Evolutionary conservation across 495 filamentous ascomycete species (phyloP), one percentile per base, ranked within the genome.

Genomic region (Echria macrotheca): DNA sequence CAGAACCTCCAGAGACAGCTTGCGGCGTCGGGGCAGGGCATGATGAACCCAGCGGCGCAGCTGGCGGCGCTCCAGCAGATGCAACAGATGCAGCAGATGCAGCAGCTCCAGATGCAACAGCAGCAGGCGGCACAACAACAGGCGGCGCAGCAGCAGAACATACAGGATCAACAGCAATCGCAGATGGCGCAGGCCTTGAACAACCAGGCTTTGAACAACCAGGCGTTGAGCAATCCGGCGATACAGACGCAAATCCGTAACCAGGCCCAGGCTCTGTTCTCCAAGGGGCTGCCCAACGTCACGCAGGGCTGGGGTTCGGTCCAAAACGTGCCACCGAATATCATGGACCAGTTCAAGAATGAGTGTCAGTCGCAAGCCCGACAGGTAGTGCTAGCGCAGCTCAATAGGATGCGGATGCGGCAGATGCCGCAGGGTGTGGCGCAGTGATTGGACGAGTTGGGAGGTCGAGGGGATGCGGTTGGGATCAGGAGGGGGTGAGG

Each of bases 201-300:
- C 28, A 53, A 55, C n/a, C 18, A 32, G 17, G 59, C 61, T 19
- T 64, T 71, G 47, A 52, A 59, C 7, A 66, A 69, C 32, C 68
- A 28, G 9, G 44, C 44, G 18, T 33, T 41, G 5, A 31, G 5
- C 14, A 55, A 48, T 18, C 53, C 54, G 10, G 2, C 8, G 0
- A 4, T 60, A 11, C 55, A 63, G 14, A 19, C n/a, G 1, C 50
- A 63, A 42, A 52, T 61, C 6, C 42, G 49, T 15, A 55, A 57
- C 39, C 69, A 65, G 23, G 63, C 70, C 29, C 66, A 69, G 33
- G 53, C 69, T 11, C 62, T 72, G 44, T 72, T 79, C 19, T 51
- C 65, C 6, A 73, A 77, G 42, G 56, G 74, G n/a, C 69, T 81
- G 53, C 65, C 70, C 5, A 60, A 64, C 4, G 64, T 77, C 29